A percentile compares a stretch with the other conserved stretches of the same genome.
Evolutionary conservation across 129 eudicot species (phyloP).

Genomic region (Logfia minima): DNA sequence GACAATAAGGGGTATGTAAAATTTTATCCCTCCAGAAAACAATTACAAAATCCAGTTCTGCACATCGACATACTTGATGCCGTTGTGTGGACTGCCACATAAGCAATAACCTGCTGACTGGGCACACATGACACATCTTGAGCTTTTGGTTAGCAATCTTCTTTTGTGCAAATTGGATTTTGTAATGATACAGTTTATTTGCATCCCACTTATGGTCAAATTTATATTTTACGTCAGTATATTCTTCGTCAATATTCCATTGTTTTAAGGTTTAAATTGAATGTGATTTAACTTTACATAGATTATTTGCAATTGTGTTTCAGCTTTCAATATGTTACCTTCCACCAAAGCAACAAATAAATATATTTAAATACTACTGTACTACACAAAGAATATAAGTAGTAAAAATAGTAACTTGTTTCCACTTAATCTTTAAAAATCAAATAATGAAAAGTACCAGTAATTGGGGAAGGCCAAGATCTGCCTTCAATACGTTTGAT

Average conservation of each 20-base stretch:
- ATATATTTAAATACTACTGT: too few species aligned
- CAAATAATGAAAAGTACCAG: slow-evolving; percentile 41
- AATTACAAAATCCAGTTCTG: background rate
- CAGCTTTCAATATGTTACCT: background rate
- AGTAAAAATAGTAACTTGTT: background rate
- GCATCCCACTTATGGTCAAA: too few species aligned
- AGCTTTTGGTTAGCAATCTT: too few species aligned
- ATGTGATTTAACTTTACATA: background rate
- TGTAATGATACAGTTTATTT: too few species aligned
- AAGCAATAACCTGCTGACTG: too few species aligned
- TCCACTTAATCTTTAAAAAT: background rate
- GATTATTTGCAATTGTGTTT: background rate
- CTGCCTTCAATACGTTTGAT: slow-evolving; percentile 95
- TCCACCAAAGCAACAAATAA: background rate
- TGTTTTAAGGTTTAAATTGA: background rate
- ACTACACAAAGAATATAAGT: background rate
- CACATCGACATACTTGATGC: background rate
- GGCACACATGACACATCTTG: too few species aligned
- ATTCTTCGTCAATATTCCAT: too few species aligned
- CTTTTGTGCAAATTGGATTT: too few species aligned
- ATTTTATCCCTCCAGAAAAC: background rate
- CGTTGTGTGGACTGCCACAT: too few species aligned
- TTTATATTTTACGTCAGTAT: too few species aligned
- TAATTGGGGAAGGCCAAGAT: slow-evolving; percentile 92
- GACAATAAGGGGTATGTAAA: background rate